These are phyloP conservation scores for Candida golubevii DNA, from an alignment of 805 yeast species.

Conservation along the genomic window DNA sequence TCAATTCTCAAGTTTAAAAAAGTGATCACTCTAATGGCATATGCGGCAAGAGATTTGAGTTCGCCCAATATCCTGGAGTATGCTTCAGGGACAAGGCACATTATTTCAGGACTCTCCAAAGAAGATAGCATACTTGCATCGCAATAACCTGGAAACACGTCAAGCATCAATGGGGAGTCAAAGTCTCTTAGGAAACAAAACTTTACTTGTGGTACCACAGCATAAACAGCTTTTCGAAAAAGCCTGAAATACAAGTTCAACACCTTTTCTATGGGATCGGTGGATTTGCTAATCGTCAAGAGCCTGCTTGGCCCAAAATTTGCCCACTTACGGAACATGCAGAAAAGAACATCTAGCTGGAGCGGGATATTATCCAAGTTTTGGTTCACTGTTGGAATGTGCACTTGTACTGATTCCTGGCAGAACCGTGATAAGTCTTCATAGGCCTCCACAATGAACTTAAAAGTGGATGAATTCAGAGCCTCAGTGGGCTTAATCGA, in stretches of 20 bases:
- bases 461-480: constrained; percentile 7
- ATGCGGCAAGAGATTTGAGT: constrained; percentile 23
- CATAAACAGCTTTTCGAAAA: constrained; percentile 31
- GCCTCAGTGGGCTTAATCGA: constrained; percentile 4
- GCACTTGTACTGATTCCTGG: constrained; percentile 22
- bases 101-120: constrained; percentile 16
- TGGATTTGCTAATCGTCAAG: constrained; percentile 17
- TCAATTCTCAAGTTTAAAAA: constrained; percentile 28
- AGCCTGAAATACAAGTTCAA: constrained; percentile 30
- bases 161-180: constrained; percentile 38
- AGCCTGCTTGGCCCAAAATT: constrained; percentile 29
- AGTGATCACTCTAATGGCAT: constrained; percentile 28
- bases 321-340: constrained; percentile 35
- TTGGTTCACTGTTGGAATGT: constrained; percentile 24
- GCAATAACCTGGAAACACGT: constrained; percentile 23
- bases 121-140: constrained; percentile 24
- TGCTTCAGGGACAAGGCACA: constrained; percentile 12
- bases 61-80: constrained; percentile 13
- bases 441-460: constrained; percentile 20
- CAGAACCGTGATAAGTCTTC: constrained; percentile 23
- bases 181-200: constrained; percentile 38
- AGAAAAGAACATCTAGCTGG: constrained; percentile 33
- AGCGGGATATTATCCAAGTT: constrained; percentile 22
- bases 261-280: constrained; percentile 31
- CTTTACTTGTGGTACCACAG: constrained; percentile 38